Percentiles rank a stretch among this genome's conserved stretches.
Evolutionary conservation across 257 asterid genomes (phyloP).

Genomic region (Petrea volubilis): DNA sequence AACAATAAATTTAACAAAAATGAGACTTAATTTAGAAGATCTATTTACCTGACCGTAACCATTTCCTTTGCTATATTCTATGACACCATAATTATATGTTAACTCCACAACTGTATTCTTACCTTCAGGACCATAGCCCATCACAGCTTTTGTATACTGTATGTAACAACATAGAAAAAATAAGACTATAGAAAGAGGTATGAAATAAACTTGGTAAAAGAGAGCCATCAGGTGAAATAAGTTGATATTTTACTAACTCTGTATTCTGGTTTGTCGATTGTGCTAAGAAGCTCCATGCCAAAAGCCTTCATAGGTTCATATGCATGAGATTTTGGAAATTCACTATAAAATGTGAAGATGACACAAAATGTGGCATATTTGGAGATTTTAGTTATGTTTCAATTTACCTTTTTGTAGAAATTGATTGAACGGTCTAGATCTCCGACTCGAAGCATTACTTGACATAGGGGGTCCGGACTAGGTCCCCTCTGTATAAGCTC

Average conservation of each 20-base stretch:
- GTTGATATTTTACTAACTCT: constrained; percentile 34
- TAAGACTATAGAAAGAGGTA: not conserved
- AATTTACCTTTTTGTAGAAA: constrained; percentile 46
- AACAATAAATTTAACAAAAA: not conserved
- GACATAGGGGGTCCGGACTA: constrained; percentile 39
- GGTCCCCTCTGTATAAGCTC: constrained; percentile 44
- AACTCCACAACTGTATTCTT: constrained; percentile 46
- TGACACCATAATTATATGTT: constrained; percentile 51
- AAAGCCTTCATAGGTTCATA: constrained; percentile 36
- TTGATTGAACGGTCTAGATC: constrained; percentile 52
- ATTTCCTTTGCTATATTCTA: constrained; percentile 54
- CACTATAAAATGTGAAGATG: not conserved
- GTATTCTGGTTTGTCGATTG: constrained; percentile 40
- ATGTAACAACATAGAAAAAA: not conserved
- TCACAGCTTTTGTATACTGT: constrained; percentile 45
- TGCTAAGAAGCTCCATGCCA: constrained; percentile 54
- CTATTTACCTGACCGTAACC: constrained; percentile 58
- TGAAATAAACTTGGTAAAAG: not conserved
- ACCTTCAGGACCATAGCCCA: constrained; percentile 72
- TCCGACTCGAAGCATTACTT: constrained; percentile 60
- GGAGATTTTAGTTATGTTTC: not conserved
- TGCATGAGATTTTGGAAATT: not conserved
- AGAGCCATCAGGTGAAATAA: not conserved
- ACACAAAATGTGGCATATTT: not conserved
- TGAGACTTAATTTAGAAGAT: not conserved